Conservation (phyloP, 257 asterid genomes). For the Catharanthus roseus region DNA sequence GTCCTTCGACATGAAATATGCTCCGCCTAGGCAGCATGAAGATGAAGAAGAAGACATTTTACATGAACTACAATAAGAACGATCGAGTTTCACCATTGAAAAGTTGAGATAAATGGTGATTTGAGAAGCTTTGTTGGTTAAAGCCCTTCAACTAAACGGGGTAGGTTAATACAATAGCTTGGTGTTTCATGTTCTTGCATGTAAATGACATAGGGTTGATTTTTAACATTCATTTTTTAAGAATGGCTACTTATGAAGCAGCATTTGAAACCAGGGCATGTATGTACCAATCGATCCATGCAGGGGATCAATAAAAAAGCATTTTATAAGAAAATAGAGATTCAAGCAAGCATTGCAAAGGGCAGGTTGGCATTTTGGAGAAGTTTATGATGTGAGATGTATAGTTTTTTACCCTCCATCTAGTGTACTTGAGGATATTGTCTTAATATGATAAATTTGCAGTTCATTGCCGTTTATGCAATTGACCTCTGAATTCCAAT, state of each 20-base stretch:
- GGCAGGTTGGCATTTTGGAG: neutral
- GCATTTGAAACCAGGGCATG: neutral
- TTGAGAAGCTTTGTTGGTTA: neutral
- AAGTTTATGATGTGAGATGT: neutral
- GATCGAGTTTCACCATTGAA: neutral
- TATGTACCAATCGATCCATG: neutral
- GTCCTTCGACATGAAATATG: conserved; percentile 30
- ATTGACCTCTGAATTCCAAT: no score
- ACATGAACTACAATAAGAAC: conserved; percentile 40
- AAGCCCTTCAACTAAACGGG: neutral
- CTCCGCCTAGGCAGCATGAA: conserved; percentile 33
- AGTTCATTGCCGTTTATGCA: no score
- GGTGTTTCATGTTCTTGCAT: neutral
- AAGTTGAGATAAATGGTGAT: neutral
- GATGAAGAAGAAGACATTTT: conserved; percentile 54
- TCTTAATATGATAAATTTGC: no score
- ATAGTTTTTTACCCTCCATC: neutral
- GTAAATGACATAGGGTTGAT: conserved; percentile 3
- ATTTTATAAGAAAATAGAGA: neutral
- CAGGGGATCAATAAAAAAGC: neutral
- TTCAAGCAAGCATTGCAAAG: neutral
- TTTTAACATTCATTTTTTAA: neutral
- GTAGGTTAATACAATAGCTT: neutral
- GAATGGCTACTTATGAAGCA: neutral
- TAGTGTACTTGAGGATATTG: neutral